These are phyloP conservation scores for Acmispon strigosus DNA, from an alignment of 306 rosid species.

Conservation along the genomic window DNA sequence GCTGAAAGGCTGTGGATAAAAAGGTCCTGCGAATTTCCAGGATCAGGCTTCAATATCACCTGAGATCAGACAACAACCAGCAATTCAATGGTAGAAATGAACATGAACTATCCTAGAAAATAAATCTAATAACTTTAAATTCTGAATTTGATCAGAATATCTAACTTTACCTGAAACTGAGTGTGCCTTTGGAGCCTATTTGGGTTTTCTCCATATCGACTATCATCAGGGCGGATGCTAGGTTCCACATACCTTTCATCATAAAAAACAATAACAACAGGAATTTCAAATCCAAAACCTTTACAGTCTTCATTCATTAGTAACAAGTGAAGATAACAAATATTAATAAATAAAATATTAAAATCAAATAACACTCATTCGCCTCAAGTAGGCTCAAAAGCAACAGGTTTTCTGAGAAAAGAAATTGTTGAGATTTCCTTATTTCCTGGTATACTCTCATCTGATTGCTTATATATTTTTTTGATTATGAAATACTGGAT, in stretches of 20 bases:
- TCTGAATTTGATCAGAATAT: background rate
- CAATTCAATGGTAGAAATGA: slow-evolving; percentile 1
- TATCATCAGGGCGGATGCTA: slow-evolving; percentile 90
- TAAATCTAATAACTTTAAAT: background rate
- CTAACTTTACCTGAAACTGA: slow-evolving; percentile 74
- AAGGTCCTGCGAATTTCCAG: slow-evolving; percentile 98
- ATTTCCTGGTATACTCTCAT: background rate
- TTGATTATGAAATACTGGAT: background rate
- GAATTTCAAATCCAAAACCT: slow-evolving; percentile 20
- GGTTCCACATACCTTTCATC: slow-evolving; percentile 80
- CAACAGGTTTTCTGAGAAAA: background rate
- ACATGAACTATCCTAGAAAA: background rate
- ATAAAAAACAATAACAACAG: slow-evolving; percentile 26
- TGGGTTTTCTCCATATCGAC: slow-evolving; percentile 98
- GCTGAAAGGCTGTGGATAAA: slow-evolving; percentile 83
- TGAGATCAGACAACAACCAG: slow-evolving; percentile 29
- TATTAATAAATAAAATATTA: background rate
- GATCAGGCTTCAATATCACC: slow-evolving; percentile 98
- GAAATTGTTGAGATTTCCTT: background rate
- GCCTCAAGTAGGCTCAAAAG: slow-evolving; percentile 6
- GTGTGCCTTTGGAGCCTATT: slow-evolving; percentile 96
- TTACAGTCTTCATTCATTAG: background rate
- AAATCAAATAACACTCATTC: background rate
- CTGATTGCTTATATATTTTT: background rate
- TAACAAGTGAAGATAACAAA: slow-evolving; percentile 6